A percentile compares a stretch with the other conserved stretches of the same genome.
phyloP scores from a whole-genome alignment of 2,329 filamentous ascomycete species.

The Colletotrichum neosansevieriae region DNA sequence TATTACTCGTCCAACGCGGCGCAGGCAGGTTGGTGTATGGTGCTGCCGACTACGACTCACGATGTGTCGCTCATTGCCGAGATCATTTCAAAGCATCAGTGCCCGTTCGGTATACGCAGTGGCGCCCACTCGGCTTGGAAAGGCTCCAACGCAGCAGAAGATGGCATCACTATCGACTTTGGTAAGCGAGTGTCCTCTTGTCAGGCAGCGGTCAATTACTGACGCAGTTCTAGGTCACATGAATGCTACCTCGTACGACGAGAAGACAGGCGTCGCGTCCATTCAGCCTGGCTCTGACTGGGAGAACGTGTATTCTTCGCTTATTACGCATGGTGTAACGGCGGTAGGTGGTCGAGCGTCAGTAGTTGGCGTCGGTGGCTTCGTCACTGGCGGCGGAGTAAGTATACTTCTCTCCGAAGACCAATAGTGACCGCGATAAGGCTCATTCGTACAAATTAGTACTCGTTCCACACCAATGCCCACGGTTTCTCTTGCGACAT shows the following conservation, averaged over 20 bases:
- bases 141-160: slow-evolving; percentile 43
- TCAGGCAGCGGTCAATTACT: neutral
- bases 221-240: slow-evolving; percentile 42
- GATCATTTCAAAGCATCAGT: slow-evolving; percentile 42
- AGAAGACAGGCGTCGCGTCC: slow-evolving; percentile 45
- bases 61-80: slow-evolving; percentile 42
- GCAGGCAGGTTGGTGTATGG: slow-evolving; percentile 11
- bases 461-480: slow-evolving; percentile 47
- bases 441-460: slow-evolving; percentile 6
- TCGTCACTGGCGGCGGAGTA: slow-evolving; percentile 42
- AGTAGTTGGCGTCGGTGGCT: slow-evolving; percentile 44
- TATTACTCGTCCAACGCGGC: slow-evolving; percentile 15
- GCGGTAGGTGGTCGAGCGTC: slow-evolving; percentile 43
- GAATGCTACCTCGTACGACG: slow-evolving; percentile 49
- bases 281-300: slow-evolving; percentile 48
- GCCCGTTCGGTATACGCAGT: slow-evolving; percentile 46
- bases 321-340: slow-evolving; percentile 41
- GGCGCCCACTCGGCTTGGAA: slow-evolving; percentile 46
- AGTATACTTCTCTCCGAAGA: neutral
- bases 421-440: accelerated
- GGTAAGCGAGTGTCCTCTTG: slow-evolving; percentile 2
- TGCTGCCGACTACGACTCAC: slow-evolving; percentile 29
- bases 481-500: slow-evolving; percentile 56
- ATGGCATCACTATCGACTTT: slow-evolving; percentile 46
- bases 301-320: slow-evolving; percentile 44